These are phyloP conservation scores for Lentinula detonsa DNA, from an alignment of 768 basidiomycete genomes.

Conservation along the genomic window DNA sequence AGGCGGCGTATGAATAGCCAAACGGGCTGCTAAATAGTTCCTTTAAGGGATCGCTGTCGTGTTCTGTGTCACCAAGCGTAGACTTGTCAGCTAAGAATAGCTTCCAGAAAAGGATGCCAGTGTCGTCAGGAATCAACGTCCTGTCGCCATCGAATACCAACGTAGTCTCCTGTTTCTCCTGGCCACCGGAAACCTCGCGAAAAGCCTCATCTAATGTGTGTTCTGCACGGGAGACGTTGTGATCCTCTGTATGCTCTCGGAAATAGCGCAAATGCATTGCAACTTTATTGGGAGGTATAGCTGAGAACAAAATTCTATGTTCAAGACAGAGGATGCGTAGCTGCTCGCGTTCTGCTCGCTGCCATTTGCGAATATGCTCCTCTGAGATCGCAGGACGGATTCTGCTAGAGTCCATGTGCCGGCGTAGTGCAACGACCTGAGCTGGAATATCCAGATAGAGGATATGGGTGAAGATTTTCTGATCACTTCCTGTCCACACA, in stretches of 20 bases:
- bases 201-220: constrained; percentile 12
- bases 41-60: constrained; percentile 12
- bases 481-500: constrained; percentile 15
- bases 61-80: neutral
- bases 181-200: neutral
- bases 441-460: constrained; percentile 16
- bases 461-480: constrained; percentile 14
- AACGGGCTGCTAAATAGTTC: constrained; percentile 14
- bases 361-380: constrained; percentile 16
- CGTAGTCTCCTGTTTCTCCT: constrained; percentile 4
- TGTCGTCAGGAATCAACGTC: constrained; percentile 15
- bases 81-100: neutral
- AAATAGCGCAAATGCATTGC: constrained; percentile 12
- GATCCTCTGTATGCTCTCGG: constrained; percentile 6
- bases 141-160: constrained; percentile 19
- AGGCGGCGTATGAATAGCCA: constrained; percentile 17
- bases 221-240: constrained; percentile 13
- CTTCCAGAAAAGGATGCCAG: constrained; percentile 16
- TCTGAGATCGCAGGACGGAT: constrained; percentile 10
- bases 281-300: constrained; percentile 9
- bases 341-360: constrained; percentile 12
- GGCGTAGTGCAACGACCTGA: constrained; percentile 10
- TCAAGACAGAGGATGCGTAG: constrained; percentile 16
- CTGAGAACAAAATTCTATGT: constrained; percentile 14
- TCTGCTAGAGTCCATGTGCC: constrained; percentile 10